Conservation (phyloP, 2,329 filamentous ascomycete species). For the Tolypocladium paradoxum region DNA sequence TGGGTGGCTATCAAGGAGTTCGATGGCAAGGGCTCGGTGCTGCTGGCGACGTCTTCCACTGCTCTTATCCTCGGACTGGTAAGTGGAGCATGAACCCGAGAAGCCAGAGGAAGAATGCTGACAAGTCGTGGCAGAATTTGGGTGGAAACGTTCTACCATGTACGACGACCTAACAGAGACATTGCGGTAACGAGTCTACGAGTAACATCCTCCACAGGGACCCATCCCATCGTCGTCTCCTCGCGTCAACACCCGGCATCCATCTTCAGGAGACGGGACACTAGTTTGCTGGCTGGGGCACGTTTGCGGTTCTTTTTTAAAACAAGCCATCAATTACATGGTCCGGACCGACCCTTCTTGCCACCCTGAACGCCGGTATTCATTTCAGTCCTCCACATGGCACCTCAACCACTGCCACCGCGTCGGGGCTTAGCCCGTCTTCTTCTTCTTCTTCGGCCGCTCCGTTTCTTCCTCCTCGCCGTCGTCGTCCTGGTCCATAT, state of each 20-base stretch:
- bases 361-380: background rate
- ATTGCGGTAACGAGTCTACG: background rate
- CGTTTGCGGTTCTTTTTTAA: background rate
- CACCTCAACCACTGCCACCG: background rate
- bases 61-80: constrained; percentile 50
- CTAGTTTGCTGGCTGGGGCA: background rate
- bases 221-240: constrained; percentile 44
- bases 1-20: constrained; percentile 43
- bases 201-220: constrained; percentile 28
- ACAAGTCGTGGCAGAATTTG: constrained; percentile 33
- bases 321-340: background rate
- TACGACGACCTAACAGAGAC: constrained; percentile 17
- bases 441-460: constrained; percentile 40
- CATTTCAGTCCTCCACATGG: background rate
- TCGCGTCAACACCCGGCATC: background rate
- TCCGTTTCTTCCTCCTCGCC: constrained; percentile 31
- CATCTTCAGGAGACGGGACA: background rate
- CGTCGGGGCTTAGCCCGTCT: constrained; percentile 17
- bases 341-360: background rate
- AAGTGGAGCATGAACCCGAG: constrained; percentile 12
- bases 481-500: constrained; percentile 29
- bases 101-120: background rate
- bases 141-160: constrained; percentile 54
- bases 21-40: constrained; percentile 42
- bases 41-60: constrained; percentile 41